Evolutionary conservation across 1,284 basidiomycete genomes (phyloP), one percentile per base, ranked within the genome.

Genomic region (Pseudozyma hubeiensis): DNA sequence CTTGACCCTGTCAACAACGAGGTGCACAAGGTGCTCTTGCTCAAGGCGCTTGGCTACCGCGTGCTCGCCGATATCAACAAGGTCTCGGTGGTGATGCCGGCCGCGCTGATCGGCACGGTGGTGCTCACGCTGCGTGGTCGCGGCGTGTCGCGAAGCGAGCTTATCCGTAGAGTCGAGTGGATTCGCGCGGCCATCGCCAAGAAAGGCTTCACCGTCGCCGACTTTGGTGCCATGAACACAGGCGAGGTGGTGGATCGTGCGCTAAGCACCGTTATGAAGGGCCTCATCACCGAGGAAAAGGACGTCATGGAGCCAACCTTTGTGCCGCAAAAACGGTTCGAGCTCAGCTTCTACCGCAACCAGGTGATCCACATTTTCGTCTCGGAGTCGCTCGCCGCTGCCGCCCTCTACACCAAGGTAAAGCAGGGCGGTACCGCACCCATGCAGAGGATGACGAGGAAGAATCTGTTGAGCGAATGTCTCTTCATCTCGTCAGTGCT

Each of bases 21-120:
- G 19, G 55, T 71, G 16, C 78, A 79, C 65, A 78, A 85, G 65
- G 64, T 74, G 3, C 69, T 80, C 3, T 46, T 85, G 6, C 73
- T 85, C 46, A 80, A 81, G 45, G 79, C 84, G 35, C 76, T 85
- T 4, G 85, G 85, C 3, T 85, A 85, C 60, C 76, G 81, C 35
- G 78, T 85, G 0, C 65, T 85, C 11, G 70, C 61, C n/a, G 84
- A 85, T 51, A 85, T 85, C 76, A 85, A 85, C 76, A 68, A 78
- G 11, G 76, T 77, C 7, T 74, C 83, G n/a, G 82, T 85, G 24
- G 78, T 85, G 55, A 85, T 85, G 85, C 85, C 85, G 11, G 81
- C 84, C 0, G 84, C 83, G 1, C 73, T 85, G 8, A 81, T 85
- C 37, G 85, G 85, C 2, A 80, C 84, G 5, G 80, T 84, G 11